Base-by-base conservation (phyloP, 2,329 filamentous ascomycete species). In the Diplodia scrobiculata region DNA sequence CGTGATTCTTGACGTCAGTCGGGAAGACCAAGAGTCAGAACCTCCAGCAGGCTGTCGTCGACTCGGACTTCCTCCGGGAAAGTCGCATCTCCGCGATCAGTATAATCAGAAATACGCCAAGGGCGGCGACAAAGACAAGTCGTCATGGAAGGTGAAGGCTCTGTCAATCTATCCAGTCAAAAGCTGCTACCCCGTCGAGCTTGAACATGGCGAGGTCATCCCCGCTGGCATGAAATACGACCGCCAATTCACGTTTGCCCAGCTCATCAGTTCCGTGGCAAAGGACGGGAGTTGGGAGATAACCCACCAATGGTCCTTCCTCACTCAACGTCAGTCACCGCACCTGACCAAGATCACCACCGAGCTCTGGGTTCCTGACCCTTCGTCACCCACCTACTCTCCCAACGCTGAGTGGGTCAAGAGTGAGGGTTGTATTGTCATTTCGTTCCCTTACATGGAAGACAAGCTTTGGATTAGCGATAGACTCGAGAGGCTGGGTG, bases 161-260 rank as follows among this genome's bases (percentile, higher is more conserved):
- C 81, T 96, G 62, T 89, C 88, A 79, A 84, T 92, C 67, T 94
- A 95, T 76, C 92, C 93, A 0, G 79, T 97, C 75, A 94, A 96
- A 79, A 91, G 90, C 66, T 96, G 92, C 75, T 82, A 81, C 66
- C 90, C 89, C 32, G 87, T 96, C 65, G 91, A 95, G 78, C 77
- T 97, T 54, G 79, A 84, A 62, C 79, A 83, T 68, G 86, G 85
- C 67, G 84, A 86, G 64, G 83, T 95, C 17, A 78, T 91, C 53
- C 80, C 86, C 5, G 86, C 86, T 2, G 92, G 92, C 1, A 65
- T 96, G 66, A 85, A 89, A 74, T 90, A 89, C 76, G 92, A 97
- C 77, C 86, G 92, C 5, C 85, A 94, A 70, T 96, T 92, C 80
- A 89, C 87, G 55, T 91, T 97, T 74, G 92, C 90, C 1, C 89